Evolutionary conservation across 2,329 filamentous ascomycete species (phyloP).

Genomic region (Bimuria novae-zelandiae): DNA sequence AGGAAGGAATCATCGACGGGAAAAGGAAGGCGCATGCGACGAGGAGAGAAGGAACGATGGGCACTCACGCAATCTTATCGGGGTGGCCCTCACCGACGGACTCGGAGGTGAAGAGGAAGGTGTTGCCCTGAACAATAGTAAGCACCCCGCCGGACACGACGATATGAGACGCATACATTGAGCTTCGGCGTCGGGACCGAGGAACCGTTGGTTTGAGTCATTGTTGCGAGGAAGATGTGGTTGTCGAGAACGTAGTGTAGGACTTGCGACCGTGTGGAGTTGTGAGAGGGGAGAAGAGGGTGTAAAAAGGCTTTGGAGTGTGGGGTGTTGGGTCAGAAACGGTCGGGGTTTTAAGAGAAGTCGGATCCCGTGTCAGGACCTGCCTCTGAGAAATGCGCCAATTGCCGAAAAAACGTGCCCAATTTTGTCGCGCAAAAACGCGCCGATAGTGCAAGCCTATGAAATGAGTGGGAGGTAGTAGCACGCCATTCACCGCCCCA

Average conservation of each 20-base stretch:
- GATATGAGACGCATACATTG: slow-evolving; percentile 29
- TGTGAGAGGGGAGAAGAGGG: slow-evolving; percentile 16
- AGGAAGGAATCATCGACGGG: background rate
- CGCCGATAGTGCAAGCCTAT: slow-evolving; percentile 14
- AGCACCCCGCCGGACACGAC: slow-evolving; percentile 8
- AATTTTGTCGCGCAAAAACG: slow-evolving; percentile 9
- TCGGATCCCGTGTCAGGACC: slow-evolving; percentile 4
- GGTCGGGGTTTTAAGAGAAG: slow-evolving; percentile 22
- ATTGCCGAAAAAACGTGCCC: slow-evolving; percentile 38
- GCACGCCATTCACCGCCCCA: slow-evolving; percentile 27
- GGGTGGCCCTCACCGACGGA: slow-evolving; percentile 68
- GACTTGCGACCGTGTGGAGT: slow-evolving; percentile 43
- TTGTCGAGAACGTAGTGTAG: slow-evolving; percentile 38
- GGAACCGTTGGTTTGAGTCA: slow-evolving; percentile 34
- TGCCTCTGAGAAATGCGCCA: slow-evolving; percentile 12
- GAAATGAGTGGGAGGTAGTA: slow-evolving; percentile 6
- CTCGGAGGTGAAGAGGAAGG: slow-evolving; percentile 57
- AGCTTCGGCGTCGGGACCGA: slow-evolving; percentile 15
- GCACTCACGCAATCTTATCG: slow-evolving; percentile 81
- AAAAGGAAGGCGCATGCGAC: background rate
- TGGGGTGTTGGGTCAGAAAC: slow-evolving; percentile 18
- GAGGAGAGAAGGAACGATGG: too few species aligned
- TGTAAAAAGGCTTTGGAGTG: slow-evolving; percentile 19
- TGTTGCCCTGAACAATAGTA: slow-evolving; percentile 34
- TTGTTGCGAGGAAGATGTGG: slow-evolving; percentile 25